phyloP scores from a whole-genome alignment of 2,329 filamentous ascomycete genomes.

The Arthrobotrys iridis region DNA sequence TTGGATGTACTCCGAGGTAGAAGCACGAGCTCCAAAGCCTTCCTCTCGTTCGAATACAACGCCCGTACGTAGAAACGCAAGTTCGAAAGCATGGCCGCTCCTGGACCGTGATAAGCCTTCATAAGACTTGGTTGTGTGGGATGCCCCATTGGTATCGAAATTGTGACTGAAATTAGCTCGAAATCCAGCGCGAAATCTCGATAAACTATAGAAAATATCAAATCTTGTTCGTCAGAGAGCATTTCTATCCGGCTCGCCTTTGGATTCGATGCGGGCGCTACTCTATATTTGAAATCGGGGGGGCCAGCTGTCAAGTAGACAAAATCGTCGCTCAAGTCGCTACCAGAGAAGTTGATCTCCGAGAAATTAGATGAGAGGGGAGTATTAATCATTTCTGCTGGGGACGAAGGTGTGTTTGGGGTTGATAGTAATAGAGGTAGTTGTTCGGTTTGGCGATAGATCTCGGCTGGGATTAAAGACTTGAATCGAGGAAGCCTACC shows the following conservation, averaged over 20 bases:
- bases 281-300: conserved; percentile 13
- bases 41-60: conserved; percentile 13
- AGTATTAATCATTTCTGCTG: neutral
- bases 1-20: conserved; percentile 43
- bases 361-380: neutral
- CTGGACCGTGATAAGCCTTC: conserved; percentile 49
- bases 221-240: conserved; percentile 33
- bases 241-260: neutral
- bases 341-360: neutral
- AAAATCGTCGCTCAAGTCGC: neutral
- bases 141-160: conserved; percentile 31
- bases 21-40: conserved; percentile 35
- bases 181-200: conserved; percentile 16
- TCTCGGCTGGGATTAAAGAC: neutral
- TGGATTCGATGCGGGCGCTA: conserved; percentile 12
- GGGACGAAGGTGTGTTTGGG: conserved; percentile 1
- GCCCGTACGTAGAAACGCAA: conserved; percentile 54
- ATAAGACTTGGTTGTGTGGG: conserved; percentile 32
- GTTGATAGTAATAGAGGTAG: neutral
- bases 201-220: conserved; percentile 51
- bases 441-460: conserved; percentile 1
- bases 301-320: neutral
- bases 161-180: conserved; percentile 27
- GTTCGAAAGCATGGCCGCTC: conserved; percentile 55
- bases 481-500: neutral